These are phyloP conservation scores for Paramecium sexaurelia DNA, from an alignment of 73 alveolate genomes.

Conservation along the genomic window DNA sequence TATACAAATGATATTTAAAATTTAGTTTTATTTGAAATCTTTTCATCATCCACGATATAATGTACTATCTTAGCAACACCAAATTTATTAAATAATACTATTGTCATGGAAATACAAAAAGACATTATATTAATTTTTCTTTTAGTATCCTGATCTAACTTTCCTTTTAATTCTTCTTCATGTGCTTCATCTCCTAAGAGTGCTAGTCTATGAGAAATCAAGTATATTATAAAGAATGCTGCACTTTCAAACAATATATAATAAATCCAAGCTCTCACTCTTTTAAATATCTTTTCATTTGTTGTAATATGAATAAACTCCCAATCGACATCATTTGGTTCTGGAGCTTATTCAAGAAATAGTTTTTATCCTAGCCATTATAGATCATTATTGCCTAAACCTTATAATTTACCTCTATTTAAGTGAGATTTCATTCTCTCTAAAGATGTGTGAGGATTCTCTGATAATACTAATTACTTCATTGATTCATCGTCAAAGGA, in stretches of 20 bases:
- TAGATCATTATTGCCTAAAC: conserved; percentile 15
- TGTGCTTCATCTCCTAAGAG: conserved; percentile 55
- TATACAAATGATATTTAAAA: conserved; percentile 51
- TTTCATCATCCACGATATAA: conserved; percentile 63
- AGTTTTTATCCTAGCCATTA: conserved; percentile 61
- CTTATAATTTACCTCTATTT: conserved; percentile 36
- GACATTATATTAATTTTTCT: conserved; percentile 35
- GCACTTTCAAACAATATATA: conserved; percentile 22
- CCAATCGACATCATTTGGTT: conserved; percentile 72
- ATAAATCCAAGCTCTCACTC: conserved; percentile 38
- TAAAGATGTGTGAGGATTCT: conserved; percentile 17
- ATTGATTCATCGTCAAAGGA: conserved; percentile 54
- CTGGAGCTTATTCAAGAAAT: conserved; percentile 64
- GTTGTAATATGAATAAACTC: conserved; percentile 64
- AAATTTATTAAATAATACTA: conserved; percentile 62
- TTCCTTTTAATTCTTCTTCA: conserved; percentile 64
- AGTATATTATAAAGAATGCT: conserved; percentile 44
- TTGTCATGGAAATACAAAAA: conserved; percentile 19
- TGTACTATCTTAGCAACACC: conserved; percentile 61
- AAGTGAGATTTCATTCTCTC: conserved; percentile 46
- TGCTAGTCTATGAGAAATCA: conserved; percentile 34
- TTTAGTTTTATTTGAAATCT: conserved; percentile 61
- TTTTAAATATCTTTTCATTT: conserved; percentile 32
- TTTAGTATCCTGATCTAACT: conserved; percentile 33
- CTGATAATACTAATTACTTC: conserved; percentile 44